A percentile compares a stretch with the other conserved stretches of the same genome.
Conservation (phyloP, 371 early-diverging fungal genomes). For the Amoeboaphelidium occidentale region DNA sequence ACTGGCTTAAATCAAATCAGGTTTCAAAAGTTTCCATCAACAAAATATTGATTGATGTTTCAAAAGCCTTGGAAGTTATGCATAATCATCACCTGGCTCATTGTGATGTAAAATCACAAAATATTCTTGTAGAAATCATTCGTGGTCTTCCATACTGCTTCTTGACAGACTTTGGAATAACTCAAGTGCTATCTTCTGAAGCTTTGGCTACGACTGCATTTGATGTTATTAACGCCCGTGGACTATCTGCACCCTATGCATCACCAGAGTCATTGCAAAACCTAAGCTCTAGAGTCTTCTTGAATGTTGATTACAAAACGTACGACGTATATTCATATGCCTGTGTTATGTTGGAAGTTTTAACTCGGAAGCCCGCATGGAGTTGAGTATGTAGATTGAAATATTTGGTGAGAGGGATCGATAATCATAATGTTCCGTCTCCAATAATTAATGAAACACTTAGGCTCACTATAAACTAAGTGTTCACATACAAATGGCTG, state of each 20-base stretch:
- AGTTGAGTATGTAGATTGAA: too few species aligned
- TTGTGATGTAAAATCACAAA: neutral
- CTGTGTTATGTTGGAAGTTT: neutral
- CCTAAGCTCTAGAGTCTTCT: too few species aligned
- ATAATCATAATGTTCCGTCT: too few species aligned
- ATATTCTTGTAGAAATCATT: neutral
- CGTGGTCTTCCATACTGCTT: neutral
- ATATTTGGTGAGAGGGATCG: too few species aligned
- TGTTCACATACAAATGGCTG: too few species aligned
- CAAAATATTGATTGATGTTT: neutral
- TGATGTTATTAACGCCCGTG: neutral
- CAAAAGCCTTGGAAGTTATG: neutral
- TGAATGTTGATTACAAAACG: too few species aligned
- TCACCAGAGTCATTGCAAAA: neutral
- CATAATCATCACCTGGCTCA: neutral
- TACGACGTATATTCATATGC: neutral
- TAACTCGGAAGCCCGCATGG: neutral
- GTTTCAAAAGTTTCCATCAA: too few species aligned
- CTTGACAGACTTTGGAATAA: neutral
- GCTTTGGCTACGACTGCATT: neutral
- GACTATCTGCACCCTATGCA: neutral
- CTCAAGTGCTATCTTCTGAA: neutral
- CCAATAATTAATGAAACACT: too few species aligned
- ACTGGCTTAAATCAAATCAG: too few species aligned
- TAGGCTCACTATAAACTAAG: too few species aligned